Evolutionary conservation across 2,329 filamentous ascomycete species (phyloP).

Genomic region (Furcasterigmium sp.): DNA sequence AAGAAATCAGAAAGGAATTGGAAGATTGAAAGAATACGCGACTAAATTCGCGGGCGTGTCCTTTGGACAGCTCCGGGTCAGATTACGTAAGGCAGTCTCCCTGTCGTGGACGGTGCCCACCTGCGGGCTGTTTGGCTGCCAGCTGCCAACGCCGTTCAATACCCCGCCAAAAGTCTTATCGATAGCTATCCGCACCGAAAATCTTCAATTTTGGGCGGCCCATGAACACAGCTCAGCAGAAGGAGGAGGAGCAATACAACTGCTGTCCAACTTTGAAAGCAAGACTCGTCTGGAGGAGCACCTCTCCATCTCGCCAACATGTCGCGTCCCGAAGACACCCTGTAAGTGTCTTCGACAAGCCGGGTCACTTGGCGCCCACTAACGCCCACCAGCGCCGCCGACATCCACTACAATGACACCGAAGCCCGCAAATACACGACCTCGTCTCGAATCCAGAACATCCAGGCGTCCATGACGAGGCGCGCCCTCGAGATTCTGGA

Average conservation of each 20-base stretch:
- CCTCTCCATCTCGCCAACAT: constrained; percentile 47
- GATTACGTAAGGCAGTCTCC: background rate
- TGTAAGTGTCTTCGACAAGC: constrained; percentile 49
- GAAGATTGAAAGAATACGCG: background rate
- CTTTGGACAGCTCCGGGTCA: background rate
- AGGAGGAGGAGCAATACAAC: too few relatives aligned
- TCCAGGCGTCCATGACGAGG: constrained; percentile 91
- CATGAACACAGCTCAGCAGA: too few relatives aligned
- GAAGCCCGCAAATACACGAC: constrained; percentile 98
- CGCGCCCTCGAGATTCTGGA: constrained; percentile 88
- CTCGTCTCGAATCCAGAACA: constrained; percentile 88
- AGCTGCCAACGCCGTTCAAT: background rate
- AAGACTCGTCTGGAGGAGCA: too few relatives aligned
- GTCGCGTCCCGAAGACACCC: constrained; percentile 94
- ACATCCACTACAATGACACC: constrained; percentile 94
- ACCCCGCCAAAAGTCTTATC: constrained; percentile 4
- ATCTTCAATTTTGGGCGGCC: constrained; percentile 3
- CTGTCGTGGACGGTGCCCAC: background rate
- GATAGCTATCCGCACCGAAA: constrained; percentile 5
- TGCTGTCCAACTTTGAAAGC: too few relatives aligned
- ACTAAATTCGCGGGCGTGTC: constrained; percentile 2
- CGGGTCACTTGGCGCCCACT: constrained; percentile 8
- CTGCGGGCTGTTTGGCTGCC: background rate
- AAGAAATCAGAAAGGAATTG: too few relatives aligned
- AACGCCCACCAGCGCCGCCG: constrained; percentile 63